Evolutionary conservation across 441 rosid genomes (phyloP).

Genomic region (Manihot esculenta): DNA sequence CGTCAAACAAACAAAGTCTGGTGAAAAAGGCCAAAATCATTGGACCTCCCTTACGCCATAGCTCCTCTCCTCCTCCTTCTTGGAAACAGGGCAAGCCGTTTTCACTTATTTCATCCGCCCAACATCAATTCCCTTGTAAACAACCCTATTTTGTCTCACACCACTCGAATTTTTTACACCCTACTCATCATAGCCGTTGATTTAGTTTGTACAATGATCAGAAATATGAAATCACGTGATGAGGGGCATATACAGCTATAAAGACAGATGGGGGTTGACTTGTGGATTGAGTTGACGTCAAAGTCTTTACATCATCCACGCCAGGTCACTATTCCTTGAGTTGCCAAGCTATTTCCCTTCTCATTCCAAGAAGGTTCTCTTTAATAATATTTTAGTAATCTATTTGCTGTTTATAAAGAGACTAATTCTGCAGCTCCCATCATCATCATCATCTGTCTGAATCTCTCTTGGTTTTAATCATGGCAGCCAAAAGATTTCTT

Average conservation of each 20-base stretch:
- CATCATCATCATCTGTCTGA: conserved; percentile 2
- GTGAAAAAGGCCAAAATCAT: background rate
- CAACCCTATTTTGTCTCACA: no score
- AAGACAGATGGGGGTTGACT: conserved; percentile 18
- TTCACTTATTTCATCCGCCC: background rate
- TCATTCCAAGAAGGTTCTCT: conserved; percentile 63
- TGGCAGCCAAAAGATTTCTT: conserved; percentile 56
- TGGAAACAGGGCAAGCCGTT: background rate
- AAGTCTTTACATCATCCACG: conserved; percentile 39
- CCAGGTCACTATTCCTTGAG: conserved; percentile 8
- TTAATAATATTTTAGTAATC: conserved; percentile 10
- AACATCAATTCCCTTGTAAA: background rate
- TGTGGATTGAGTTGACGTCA: conserved; percentile 47
- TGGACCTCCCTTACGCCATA: background rate
- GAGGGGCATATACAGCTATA: no score
- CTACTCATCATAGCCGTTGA: conserved; percentile 7
- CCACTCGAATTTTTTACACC: no score
- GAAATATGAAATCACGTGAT: no score
- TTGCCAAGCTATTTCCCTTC: conserved; percentile 57
- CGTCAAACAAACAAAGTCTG: no score
- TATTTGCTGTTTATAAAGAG: background rate
- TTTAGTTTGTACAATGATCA: background rate
- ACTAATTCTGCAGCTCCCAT: no score
- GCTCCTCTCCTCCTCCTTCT: background rate
- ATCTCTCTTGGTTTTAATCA: conserved; percentile 3